A percentile compares a stretch with the other conserved stretches of the same genome.
These are phyloP conservation scores for Pulicaria dysenterica DNA, from an alignment of 129 eudicot genomes.

Conservation along the genomic window DNA sequence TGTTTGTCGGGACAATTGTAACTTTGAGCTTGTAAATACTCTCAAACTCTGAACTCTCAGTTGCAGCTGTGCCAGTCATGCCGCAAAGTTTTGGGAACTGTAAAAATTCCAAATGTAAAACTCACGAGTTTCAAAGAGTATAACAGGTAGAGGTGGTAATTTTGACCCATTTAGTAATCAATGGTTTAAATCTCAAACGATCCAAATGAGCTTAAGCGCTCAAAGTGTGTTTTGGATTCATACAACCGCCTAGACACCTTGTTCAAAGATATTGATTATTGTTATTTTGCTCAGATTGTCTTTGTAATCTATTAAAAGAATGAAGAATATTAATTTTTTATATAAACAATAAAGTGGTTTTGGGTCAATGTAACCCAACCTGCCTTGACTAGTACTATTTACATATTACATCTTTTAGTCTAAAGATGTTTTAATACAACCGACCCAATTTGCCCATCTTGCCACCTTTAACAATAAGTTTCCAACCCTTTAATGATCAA, in stretches of 20 bases:
- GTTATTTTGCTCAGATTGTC: neutral
- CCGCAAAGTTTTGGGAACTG: constrained; percentile 99
- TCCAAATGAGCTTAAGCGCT: neutral
- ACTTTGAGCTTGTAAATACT: constrained; percentile 99
- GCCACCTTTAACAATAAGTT: constrained; percentile 11
- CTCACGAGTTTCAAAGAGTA: constrained; percentile 18
- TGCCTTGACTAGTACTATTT: neutral
- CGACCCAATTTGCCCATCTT: neutral
- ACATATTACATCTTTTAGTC: neutral
- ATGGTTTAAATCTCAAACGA: neutral
- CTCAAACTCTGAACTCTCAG: constrained; percentile 95
- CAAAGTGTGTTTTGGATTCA: constrained; percentile 8
- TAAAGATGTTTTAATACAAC: neutral
- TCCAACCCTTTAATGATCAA: constrained; percentile 3
- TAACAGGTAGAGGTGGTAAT: constrained; percentile 8
- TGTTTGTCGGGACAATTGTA: constrained; percentile 97
- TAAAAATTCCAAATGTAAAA: constrained; percentile 27
- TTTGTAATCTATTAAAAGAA: neutral
- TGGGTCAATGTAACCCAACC: neutral
- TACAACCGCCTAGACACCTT: neutral
- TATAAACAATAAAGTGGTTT: neutral
- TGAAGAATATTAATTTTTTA: neutral
- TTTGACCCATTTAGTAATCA: neutral
- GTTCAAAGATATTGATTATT: neutral
- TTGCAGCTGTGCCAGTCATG: constrained; percentile 99